Percentiles rank a stretch among this genome's conserved stretches.
These are phyloP conservation scores for Vigna radiata DNA, from an alignment of 306 rosid genomes.

Conservation along the genomic window DNA sequence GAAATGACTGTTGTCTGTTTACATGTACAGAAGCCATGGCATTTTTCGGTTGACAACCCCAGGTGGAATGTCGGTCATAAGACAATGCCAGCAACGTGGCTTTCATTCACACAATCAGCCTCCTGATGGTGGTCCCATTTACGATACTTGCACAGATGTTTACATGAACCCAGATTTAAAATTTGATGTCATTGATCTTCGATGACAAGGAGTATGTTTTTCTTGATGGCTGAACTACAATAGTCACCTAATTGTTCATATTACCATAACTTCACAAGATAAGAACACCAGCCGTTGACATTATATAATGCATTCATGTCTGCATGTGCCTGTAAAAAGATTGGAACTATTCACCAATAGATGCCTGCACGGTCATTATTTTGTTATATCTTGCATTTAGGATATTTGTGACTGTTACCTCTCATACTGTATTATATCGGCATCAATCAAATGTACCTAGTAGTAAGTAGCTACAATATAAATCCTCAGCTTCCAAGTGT, in stretches of 20 bases:
- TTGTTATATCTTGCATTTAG: constrained; percentile 10
- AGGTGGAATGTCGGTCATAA: constrained; percentile 90
- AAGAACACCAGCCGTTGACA: constrained; percentile 10
- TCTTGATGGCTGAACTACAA: constrained; percentile 3
- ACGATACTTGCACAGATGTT: constrained; percentile 87
- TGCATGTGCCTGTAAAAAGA: constrained; percentile 46
- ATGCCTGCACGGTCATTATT: constrained; percentile 10
- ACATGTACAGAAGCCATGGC: constrained; percentile 78
- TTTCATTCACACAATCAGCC: constrained; percentile 87
- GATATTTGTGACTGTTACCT: neutral
- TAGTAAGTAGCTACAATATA: neutral
- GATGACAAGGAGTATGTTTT: constrained; percentile 50
- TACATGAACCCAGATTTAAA: constrained; percentile 85
- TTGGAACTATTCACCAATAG: constrained; percentile 20
- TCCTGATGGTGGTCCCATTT: constrained; percentile 93
- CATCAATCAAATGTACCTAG: neutral
- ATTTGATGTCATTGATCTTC: constrained; percentile 93
- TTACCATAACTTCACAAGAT: constrained; percentile 23
- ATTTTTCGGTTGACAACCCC: constrained; percentile 93
- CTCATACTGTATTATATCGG: neutral
- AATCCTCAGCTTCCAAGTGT: too few species aligned
- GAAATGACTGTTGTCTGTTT: constrained; percentile 32
- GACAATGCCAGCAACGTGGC: constrained; percentile 91
- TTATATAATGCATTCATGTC: constrained; percentile 29
- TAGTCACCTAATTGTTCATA: constrained; percentile 55